Conservation (phyloP, 1,284 basidiomycete genomes). For the Puccinia brachypodii region DNA sequence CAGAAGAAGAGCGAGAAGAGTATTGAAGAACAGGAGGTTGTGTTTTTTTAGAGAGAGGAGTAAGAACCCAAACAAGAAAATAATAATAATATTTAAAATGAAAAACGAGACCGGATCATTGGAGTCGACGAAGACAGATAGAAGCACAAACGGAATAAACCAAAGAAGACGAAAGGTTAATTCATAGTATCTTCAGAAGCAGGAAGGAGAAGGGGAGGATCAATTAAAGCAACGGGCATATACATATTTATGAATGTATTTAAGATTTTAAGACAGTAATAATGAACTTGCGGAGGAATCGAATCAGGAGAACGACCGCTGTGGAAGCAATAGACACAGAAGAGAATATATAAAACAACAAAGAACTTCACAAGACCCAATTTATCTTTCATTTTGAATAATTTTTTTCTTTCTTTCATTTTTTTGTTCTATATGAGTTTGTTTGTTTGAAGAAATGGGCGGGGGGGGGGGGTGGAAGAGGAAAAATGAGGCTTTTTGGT, state of each 20-base stretch:
- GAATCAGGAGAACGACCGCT: not conserved
- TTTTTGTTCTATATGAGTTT: not conserved
- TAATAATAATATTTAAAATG: not conserved
- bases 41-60: no score
- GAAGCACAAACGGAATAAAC: not conserved
- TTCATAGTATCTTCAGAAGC: not conserved
- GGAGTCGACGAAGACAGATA: not conserved
- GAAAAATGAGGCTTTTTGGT: no score
- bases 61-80: not conserved
- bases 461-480: no score
- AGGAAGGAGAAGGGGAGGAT: not conserved
- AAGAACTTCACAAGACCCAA: not conserved
- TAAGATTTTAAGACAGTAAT: no score
- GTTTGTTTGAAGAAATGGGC: not conserved
- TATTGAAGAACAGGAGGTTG: not conserved
- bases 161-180: not conserved
- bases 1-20: not conserved
- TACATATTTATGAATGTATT: not conserved
- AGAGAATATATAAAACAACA: not conserved
- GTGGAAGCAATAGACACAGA: not conserved
- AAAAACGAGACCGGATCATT: no score
- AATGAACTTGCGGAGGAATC: not conserved
- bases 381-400: not conserved
- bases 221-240: not conserved
- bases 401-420: not conserved